Conservation (phyloP, 352 stramenopile species). For the Blastocystis sp. region DNA sequence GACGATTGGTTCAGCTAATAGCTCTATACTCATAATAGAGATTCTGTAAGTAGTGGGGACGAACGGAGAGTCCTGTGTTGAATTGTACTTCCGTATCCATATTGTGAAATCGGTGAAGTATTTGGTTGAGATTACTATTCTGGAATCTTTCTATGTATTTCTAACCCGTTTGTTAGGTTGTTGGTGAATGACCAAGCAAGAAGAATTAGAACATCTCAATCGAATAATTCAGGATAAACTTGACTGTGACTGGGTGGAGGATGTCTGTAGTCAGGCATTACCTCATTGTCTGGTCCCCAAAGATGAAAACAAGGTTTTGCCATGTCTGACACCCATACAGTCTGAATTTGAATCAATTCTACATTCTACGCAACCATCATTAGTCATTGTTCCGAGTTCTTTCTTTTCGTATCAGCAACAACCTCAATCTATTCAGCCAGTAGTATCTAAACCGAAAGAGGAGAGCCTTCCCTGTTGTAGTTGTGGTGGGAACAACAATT, state of each 20-base stretch:
- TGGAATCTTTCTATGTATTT: too few relatives aligned
- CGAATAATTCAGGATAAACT: not conserved
- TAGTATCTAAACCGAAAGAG: not conserved
- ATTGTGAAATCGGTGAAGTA: too few relatives aligned
- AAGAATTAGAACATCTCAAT: constrained; percentile 56
- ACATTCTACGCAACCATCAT: not conserved
- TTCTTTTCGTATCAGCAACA: constrained; percentile 26
- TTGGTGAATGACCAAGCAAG: constrained; percentile 51
- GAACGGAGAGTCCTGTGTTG: too few relatives aligned
- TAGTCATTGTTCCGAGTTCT: constrained; percentile 4
- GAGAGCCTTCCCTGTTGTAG: not conserved
- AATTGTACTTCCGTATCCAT: too few relatives aligned
- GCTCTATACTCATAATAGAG: too few relatives aligned
- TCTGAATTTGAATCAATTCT: not conserved
- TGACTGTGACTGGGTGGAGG: not conserved
- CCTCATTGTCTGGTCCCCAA: not conserved
- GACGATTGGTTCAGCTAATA: too few relatives aligned
- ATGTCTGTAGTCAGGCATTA: not conserved
- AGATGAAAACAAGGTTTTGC: not conserved
- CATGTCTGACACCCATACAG: not conserved
- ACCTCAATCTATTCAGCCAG: not conserved
- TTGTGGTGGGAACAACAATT: constrained; percentile 54
- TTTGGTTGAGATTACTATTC: too few relatives aligned
- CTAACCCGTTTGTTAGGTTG: not conserved
- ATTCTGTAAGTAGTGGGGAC: too few relatives aligned